A percentile compares a stretch with the other conserved stretches of the same genome.
phyloP scores from a whole-genome alignment of 169 alveolate species.

The Plasmodium vivax region DNA sequence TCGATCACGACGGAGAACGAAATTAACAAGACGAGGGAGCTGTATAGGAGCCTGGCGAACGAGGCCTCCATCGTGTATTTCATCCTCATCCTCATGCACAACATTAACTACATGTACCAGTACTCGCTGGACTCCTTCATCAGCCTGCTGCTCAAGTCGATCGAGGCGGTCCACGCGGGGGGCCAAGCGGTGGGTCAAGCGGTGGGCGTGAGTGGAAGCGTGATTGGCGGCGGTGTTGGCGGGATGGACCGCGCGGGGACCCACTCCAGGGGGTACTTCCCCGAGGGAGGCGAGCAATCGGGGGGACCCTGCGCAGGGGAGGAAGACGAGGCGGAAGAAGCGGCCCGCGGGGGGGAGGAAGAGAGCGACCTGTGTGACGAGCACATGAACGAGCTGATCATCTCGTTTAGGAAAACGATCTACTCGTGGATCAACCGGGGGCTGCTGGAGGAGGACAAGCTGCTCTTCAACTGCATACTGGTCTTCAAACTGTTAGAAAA shows the following conservation, averaged over 20 bases:
- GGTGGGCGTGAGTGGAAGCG: slow-evolving; percentile 10
- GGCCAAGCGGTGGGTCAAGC: slow-evolving; percentile 26
- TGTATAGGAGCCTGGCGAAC: slow-evolving; percentile 95
- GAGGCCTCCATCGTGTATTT: slow-evolving; percentile 97
- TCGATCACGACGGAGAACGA: slow-evolving; percentile 91
- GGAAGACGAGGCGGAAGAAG: slow-evolving; percentile 1
- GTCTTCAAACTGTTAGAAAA: slow-evolving; percentile 94
- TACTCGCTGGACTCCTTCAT: slow-evolving; percentile 95
- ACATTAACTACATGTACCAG: slow-evolving; percentile 97
- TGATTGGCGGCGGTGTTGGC: not conserved
- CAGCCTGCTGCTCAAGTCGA: slow-evolving; percentile 89
- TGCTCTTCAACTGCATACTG: slow-evolving; percentile 92
- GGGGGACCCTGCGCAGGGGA: not conserved
- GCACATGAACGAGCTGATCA: slow-evolving; percentile 81
- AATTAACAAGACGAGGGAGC: slow-evolving; percentile 95
- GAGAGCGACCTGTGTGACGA: slow-evolving; percentile 10
- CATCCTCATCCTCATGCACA: slow-evolving; percentile 93
- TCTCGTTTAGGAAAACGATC: slow-evolving; percentile 92
- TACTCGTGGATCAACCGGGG: slow-evolving; percentile 97
- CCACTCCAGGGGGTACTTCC: slow-evolving; percentile 18
- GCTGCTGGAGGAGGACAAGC: slow-evolving; percentile 95
- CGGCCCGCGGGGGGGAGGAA: not conserved
- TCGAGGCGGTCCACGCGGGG: slow-evolving; percentile 80
- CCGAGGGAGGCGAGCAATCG: not conserved
- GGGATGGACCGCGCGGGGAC: not conserved